These are phyloP conservation scores for Diaporthe vaccinii DNA, from an alignment of 2,329 filamentous ascomycete genomes.

Conservation along the genomic window DNA sequence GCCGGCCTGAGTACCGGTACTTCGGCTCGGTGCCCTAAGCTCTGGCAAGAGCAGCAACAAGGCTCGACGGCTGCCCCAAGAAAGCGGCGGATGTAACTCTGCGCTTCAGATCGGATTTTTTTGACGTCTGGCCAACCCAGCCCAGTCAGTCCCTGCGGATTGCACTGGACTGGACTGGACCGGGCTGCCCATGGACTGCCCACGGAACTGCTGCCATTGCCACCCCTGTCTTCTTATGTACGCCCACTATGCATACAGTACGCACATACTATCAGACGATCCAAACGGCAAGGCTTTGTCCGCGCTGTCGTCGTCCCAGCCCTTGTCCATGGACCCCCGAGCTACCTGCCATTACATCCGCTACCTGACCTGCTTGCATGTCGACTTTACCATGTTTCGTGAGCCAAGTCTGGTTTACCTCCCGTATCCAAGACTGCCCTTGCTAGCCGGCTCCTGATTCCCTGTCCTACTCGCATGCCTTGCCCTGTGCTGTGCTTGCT, in stretches of 20 bases:
- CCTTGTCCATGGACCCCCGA: slow-evolving; percentile 40
- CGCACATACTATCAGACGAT: slow-evolving; percentile 32
- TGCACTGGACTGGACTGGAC: neutral
- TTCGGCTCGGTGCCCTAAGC: slow-evolving; percentile 13
- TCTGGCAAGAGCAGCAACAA: neutral
- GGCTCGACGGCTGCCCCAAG: slow-evolving; percentile 15
- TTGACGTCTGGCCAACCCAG: slow-evolving; percentile 28
- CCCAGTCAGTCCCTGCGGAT: neutral
- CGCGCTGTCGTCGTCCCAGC: neutral
- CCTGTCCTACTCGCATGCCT: slow-evolving; percentile 23
- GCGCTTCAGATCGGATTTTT: slow-evolving; percentile 29
- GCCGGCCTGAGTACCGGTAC: slow-evolving; percentile 32
- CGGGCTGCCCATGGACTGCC: slow-evolving; percentile 8
- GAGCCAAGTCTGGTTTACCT: slow-evolving; percentile 1
- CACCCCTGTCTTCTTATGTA: slow-evolving; percentile 30
- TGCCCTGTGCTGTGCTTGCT: neutral
- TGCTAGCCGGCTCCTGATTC: slow-evolving; percentile 36
- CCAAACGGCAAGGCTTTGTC: slow-evolving; percentile 33
- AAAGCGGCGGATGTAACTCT: slow-evolving; percentile 33
- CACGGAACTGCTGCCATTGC: neutral
- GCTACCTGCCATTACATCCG: slow-evolving; percentile 34
- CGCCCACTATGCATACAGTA: slow-evolving; percentile 34
- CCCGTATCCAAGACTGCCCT: slow-evolving; percentile 17
- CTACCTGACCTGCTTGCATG: slow-evolving; percentile 30
- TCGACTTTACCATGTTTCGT: slow-evolving; percentile 21